Conservation (phyloP, 1,284 basidiomycete species). For the Volvariella volvacea region DNA sequence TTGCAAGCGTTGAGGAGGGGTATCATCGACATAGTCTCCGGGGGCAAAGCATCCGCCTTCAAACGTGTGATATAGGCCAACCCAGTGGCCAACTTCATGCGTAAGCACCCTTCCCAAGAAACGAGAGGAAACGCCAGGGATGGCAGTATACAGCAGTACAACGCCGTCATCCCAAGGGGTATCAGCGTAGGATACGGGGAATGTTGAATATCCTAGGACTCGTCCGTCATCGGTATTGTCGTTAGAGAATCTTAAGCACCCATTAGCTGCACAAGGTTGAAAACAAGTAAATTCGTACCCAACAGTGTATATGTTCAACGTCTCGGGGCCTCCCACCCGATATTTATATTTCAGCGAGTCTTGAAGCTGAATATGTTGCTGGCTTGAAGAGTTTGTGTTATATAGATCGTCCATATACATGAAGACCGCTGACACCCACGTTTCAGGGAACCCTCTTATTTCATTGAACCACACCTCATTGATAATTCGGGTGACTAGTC, state of each 20-base stretch:
- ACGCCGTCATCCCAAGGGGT: slow-evolving; percentile 40
- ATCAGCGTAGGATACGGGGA: slow-evolving; percentile 34
- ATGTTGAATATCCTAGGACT: slow-evolving; percentile 47
- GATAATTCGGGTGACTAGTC: neutral
- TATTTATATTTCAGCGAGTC: neutral
- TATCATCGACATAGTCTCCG: slow-evolving; percentile 34
- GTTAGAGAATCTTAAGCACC: too few relatives aligned
- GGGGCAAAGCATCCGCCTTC: slow-evolving; percentile 30
- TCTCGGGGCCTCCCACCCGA: neutral
- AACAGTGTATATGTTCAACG: slow-evolving; percentile 2
- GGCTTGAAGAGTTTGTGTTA: neutral
- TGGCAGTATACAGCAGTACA: slow-evolving; percentile 41
- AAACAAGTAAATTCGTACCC: too few relatives aligned
- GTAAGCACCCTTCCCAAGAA: slow-evolving; percentile 20
- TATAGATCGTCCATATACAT: neutral
- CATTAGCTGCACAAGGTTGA: too few relatives aligned
- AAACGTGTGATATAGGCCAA: slow-evolving; percentile 35
- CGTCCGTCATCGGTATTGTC: too few relatives aligned
- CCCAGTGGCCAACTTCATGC: slow-evolving; percentile 35
- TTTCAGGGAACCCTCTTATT: neutral
- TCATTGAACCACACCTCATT: neutral
- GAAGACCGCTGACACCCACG: neutral
- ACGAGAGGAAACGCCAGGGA: slow-evolving; percentile 28
- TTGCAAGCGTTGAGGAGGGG: slow-evolving; percentile 24
- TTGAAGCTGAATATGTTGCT: neutral